Base-by-base conservation (phyloP, 768 basidiomycete species). In the Xerocomus spinulosus region DNA sequence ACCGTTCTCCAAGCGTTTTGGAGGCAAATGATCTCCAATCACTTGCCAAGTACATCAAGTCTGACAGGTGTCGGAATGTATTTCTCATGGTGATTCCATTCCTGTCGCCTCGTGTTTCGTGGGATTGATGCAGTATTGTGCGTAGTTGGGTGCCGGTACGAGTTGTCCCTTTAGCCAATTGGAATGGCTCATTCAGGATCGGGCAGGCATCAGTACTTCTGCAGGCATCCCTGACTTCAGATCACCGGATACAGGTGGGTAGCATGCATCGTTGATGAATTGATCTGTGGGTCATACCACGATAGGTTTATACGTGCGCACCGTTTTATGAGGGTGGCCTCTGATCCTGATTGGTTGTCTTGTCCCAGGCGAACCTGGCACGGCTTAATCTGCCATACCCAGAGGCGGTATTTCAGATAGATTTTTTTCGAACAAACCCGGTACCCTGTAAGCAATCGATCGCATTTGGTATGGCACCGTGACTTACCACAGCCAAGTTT, bases 381-480 rank as follows among this genome's bases (percentile, higher is more conserved):
- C 74, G 82, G 52, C 68, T 92, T 35, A 85, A 85, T 15, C 76
- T 92, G 13, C 93, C 92, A n/a, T 82, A 87, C 58, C 92, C 94
- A 0, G 94, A 98, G 60, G 94, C 94, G 0, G 93, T 97, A 25
- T 98, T 98, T 58, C 89, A 97, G 55, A 86, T 98, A 58, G 72
- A 73, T 41, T 98, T 84, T 71, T 94, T 97, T 73, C 74, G 80
- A 55, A 61, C 69, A 36, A 88, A 90, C 52, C 92, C 92, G 4
- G 70, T 81, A 14, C 89, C 92, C 26, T 92, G 89, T 89, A 59
- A 50, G 82, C 63, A 12, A 23, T 25, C 9, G 32, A 29, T 39
- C 18, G 21, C 17, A n/a, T 2, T 21, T 32, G 35, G 9, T 17
- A 24, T 30, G 12, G 38, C n/a, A n/a, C 13, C 12, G 6, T 8